Evolutionary conservation across 2,329 filamentous ascomycete species (phyloP).

Genomic region (Endoconidiophora laricicola): DNA sequence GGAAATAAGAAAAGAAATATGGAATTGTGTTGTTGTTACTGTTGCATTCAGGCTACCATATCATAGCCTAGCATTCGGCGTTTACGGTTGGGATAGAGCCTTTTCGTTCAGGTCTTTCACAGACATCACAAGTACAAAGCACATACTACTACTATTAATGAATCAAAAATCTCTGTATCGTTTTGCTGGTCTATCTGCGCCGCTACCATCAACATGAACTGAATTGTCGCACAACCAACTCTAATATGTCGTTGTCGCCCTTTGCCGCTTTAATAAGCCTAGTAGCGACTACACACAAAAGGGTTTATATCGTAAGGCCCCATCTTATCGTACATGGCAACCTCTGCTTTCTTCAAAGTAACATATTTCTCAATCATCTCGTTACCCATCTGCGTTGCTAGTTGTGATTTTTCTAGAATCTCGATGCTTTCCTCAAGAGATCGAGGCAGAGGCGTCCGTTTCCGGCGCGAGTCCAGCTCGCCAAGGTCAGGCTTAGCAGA

Average conservation of each 20-base stretch:
- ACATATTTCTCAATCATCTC: constrained; percentile 40
- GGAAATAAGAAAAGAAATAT: not conserved
- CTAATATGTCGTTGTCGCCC: too few relatives aligned
- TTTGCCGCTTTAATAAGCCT: constrained; percentile 13
- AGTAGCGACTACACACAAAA: constrained; percentile 54
- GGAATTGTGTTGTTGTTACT: not conserved
- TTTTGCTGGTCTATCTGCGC: too few relatives aligned
- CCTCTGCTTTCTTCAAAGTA: constrained; percentile 41
- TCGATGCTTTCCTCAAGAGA: constrained; percentile 37
- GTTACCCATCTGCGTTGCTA: constrained; percentile 30
- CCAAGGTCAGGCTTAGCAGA: constrained; percentile 34
- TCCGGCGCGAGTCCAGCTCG: constrained; percentile 25
- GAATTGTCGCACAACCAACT: too few relatives aligned
- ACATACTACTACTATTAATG: not conserved
- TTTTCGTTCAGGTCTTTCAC: not conserved
- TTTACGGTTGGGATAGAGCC: not conserved
- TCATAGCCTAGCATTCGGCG: not conserved
- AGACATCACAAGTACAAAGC: not conserved
- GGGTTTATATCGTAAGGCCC: constrained; percentile 25
- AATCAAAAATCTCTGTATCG: not conserved
- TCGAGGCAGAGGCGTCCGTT: constrained; percentile 27
- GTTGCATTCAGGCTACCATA: not conserved
- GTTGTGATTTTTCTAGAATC: constrained; percentile 30
- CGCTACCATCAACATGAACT: too few relatives aligned
- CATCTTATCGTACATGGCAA: constrained; percentile 34